phyloP scores from a whole-genome alignment of 257 asterid species.

The Przewalskia tangutica region DNA sequence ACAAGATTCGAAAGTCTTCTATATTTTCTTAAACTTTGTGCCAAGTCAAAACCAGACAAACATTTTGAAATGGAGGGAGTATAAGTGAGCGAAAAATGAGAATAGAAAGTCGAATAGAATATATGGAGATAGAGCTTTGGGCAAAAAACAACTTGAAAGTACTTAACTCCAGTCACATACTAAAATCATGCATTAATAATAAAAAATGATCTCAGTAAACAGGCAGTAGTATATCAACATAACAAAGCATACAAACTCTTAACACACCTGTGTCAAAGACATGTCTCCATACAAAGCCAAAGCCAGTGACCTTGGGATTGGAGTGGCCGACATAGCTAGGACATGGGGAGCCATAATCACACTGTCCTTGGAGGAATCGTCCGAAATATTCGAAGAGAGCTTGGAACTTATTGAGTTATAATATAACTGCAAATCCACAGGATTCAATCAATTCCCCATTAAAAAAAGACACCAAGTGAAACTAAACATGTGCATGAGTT shows the following conservation, averaged over 20 bases:
- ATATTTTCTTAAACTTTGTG: too few species aligned
- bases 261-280: constrained; percentile 87
- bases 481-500: background rate
- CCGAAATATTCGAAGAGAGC: constrained; percentile 28
- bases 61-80: too few species aligned
- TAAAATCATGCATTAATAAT: background rate
- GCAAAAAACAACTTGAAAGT: background rate
- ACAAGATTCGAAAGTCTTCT: too few species aligned
- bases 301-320: constrained; percentile 95
- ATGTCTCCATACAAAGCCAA: constrained; percentile 93
- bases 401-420: constrained; percentile 48
- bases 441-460: constrained; percentile 2
- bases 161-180: background rate
- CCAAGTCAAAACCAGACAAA: too few species aligned
- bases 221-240: background rate
- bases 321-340: constrained; percentile 97
- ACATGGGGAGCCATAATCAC: constrained; percentile 84
- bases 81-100: background rate
- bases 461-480: background rate
- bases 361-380: constrained; percentile 29
- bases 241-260: background rate
- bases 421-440: constrained; percentile 55
- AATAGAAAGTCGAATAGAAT: background rate
- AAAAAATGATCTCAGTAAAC: background rate
- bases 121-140: background rate